Evolutionary conservation across 2,329 filamentous ascomycete species (phyloP).

Genomic region (Monilinia fructicola): DNA sequence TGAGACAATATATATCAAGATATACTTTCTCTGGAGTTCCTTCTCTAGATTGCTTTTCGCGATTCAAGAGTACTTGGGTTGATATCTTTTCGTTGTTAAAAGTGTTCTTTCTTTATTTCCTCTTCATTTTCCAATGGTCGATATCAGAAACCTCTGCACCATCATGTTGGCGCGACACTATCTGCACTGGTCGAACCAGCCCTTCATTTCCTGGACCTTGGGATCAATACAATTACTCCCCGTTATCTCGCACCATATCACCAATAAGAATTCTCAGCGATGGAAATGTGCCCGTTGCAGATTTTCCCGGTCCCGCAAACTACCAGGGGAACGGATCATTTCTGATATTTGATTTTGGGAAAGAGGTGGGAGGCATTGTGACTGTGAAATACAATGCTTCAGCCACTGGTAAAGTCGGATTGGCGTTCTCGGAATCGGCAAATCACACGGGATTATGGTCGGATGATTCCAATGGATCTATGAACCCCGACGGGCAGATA

Average conservation of each 20-base stretch:
- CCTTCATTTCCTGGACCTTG: conserved; percentile 54
- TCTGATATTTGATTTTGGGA: conserved; percentile 58
- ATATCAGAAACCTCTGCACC: no score
- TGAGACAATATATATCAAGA: background rate
- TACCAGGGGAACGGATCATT: conserved; percentile 48
- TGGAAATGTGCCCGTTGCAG: conserved; percentile 38
- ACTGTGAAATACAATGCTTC: conserved; percentile 50
- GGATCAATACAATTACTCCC: conserved; percentile 58
- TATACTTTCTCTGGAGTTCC: no score
- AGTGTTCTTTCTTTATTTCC: background rate
- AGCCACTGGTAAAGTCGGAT: conserved; percentile 44
- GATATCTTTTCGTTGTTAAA: background rate
- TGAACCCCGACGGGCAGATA: conserved; percentile 49
- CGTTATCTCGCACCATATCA: conserved; percentile 49
- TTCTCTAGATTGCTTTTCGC: background rate
- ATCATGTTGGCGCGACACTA: conserved; percentile 54
- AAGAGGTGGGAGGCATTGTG: conserved; percentile 57
- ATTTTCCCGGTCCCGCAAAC: conserved; percentile 24
- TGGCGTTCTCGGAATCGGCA: conserved; percentile 50
- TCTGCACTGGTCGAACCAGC: conserved; percentile 48
- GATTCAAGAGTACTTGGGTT: background rate
- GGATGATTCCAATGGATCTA: conserved; percentile 49
- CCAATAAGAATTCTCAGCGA: conserved; percentile 48
- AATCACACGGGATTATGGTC: conserved; percentile 48
- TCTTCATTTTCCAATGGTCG: background rate